phyloP scores from a whole-genome alignment of 305 asterid species.

The Euphrasia arctica region DNA sequence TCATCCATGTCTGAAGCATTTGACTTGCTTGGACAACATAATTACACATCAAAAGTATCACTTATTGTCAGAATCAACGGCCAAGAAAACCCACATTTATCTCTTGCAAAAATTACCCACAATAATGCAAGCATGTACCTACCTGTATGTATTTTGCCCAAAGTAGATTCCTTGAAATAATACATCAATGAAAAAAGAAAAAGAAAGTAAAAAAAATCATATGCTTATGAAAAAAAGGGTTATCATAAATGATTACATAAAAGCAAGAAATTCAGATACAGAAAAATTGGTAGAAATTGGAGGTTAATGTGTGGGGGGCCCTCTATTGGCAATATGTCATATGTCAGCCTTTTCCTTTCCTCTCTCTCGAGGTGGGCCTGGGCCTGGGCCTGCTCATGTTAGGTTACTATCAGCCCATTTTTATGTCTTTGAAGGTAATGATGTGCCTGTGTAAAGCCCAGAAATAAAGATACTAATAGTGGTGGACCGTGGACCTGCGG shows the following conservation, averaged over 20 bases:
- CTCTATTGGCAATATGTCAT: not conserved
- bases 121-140: constrained; percentile 16
- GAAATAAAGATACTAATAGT: not conserved
- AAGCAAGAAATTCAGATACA: not conserved
- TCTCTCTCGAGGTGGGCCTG: constrained; percentile 8
- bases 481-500: not conserved
- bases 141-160: too few relatives aligned
- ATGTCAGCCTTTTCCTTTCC: constrained; percentile 34
- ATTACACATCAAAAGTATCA: not conserved
- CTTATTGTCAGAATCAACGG: not conserved
- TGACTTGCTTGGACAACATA: constrained; percentile 5
- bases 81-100: not conserved
- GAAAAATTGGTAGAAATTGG: not conserved
- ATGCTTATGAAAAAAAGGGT: too few relatives aligned
- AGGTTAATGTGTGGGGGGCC: constrained; percentile 5
- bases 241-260: too few relatives aligned
- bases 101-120: not conserved
- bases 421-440: not conserved
- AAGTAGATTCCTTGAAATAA: constrained; percentile 27
- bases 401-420: constrained; percentile 27
- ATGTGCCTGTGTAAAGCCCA: constrained; percentile 3
- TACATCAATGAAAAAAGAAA: not conserved
- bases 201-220: too few relatives aligned
- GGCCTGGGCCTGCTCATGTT: not conserved
- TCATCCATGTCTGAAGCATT: not conserved